Conservation (phyloP, 2,329 filamentous ascomycete genomes). For the Colletotrichum sp. region DNA sequence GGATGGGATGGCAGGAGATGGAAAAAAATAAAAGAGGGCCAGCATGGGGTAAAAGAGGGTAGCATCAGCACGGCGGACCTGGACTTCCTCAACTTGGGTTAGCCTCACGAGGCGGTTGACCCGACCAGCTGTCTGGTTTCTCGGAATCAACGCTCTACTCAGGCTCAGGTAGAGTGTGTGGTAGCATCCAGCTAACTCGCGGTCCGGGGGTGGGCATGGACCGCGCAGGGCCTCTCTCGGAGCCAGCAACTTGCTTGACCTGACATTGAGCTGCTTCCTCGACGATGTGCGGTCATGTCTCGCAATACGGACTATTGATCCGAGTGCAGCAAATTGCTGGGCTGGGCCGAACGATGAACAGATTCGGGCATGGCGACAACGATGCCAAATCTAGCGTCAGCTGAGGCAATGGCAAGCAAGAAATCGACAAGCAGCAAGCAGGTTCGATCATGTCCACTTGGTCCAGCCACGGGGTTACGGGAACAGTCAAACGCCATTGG, state of each 20-base stretch:
- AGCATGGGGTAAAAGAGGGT: conserved; percentile 17
- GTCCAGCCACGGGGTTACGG: conserved; percentile 4
- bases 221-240: neutral
- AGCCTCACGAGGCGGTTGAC: conserved; percentile 16
- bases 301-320: conserved; percentile 16
- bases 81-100: conserved; percentile 3
- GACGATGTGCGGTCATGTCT: conserved; percentile 11
- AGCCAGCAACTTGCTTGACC: neutral
- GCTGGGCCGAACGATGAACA: neutral
- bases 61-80: conserved; percentile 11
- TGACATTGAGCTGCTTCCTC: conserved; percentile 4
- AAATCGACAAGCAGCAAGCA: neutral
- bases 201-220: conserved; percentile 5
- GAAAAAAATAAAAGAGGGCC: conserved; percentile 12
- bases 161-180: conserved; percentile 6
- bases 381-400: conserved; percentile 12
- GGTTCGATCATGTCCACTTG: conserved; percentile 1
- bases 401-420: neutral
- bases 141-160: conserved; percentile 14
- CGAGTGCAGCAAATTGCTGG: conserved; percentile 3
- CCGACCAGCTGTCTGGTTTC: conserved; percentile 10
- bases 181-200: neutral
- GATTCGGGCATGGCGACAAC: neutral
- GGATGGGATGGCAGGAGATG: neutral
- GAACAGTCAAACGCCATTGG: conserved; percentile 10